Conservation (phyloP, 2,329 filamentous ascomycete species). For the Aspergillus viridinutans region DNA sequence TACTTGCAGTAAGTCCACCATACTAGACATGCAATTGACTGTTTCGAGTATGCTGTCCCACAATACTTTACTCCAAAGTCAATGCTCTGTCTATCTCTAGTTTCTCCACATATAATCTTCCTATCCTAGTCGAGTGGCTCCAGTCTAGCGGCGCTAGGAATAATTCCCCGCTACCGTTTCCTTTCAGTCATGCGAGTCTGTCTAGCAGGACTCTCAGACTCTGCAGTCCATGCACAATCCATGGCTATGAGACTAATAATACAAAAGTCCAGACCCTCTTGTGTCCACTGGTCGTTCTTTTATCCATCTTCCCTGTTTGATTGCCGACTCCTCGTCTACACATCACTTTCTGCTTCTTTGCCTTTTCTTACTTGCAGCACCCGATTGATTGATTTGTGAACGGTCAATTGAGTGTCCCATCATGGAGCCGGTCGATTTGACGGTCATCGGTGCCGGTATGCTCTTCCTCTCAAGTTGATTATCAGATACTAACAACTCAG, state of each 20-base stretch:
- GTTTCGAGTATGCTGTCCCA: no score
- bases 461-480: no score
- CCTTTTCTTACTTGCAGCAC: background rate
- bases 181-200: no score
- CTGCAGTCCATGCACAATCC: background rate
- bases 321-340: background rate
- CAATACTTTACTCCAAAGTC: no score
- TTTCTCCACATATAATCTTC: no score
- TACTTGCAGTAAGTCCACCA: no score
- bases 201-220: no score
- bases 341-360: background rate
- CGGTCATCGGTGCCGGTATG: constrained; percentile 28
- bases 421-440: constrained; percentile 27
- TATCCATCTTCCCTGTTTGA: background rate
- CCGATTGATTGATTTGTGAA: background rate
- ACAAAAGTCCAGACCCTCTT: background rate
- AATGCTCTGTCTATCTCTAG: no score
- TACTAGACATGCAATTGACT: no score
- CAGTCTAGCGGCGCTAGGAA: no score
- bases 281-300: background rate
- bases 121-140: no score
- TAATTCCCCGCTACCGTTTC: no score
- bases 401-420: background rate
- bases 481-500: constrained; percentile 11
- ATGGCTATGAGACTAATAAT: background rate